Evolutionary conservation across 768 basidiomycete species (phyloP).

Genomic region (Boletus eberwhitei): DNA sequence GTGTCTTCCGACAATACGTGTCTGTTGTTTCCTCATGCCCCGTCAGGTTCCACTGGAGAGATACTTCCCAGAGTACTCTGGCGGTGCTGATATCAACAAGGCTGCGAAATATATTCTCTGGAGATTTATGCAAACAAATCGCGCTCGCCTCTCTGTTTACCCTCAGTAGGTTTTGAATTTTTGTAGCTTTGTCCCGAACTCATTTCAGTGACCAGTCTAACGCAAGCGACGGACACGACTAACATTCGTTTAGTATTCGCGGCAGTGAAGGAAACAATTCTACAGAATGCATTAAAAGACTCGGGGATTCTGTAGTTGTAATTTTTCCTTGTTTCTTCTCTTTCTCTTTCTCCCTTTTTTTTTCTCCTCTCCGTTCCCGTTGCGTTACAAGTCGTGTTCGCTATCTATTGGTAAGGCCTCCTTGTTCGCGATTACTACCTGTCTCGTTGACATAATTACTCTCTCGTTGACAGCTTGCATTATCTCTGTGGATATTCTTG

Average conservation of each 20-base stretch:
- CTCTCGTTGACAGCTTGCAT: constrained; percentile 19
- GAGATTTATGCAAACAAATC: constrained; percentile 91
- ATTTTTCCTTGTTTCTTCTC: not conserved
- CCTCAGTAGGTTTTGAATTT: constrained; percentile 64
- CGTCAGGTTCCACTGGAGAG: constrained; percentile 65
- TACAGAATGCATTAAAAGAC: constrained; percentile 84
- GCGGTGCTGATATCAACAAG: constrained; percentile 87
- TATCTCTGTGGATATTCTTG: constrained; percentile 32
- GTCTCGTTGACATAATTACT: not conserved
- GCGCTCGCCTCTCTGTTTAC: constrained; percentile 81
- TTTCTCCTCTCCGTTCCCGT: not conserved
- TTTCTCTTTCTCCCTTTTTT: not conserved
- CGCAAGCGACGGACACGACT: constrained; percentile 85
- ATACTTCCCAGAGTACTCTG: constrained; percentile 87
- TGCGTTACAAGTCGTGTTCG: constrained; percentile 11
- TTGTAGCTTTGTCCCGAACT: not conserved
- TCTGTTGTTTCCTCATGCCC: not conserved
- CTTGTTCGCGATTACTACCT: not conserved
- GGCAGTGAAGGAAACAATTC: constrained; percentile 89
- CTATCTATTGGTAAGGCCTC: constrained; percentile 28
- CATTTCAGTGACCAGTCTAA: constrained; percentile 46
- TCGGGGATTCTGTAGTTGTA: constrained; percentile 66
- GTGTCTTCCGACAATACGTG: rapidly evolving
- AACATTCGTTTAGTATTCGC: constrained; percentile 83
- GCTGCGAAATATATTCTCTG: constrained; percentile 93